Evolutionary conservation across 1,284 basidiomycete species (phyloP).

Genomic region (Sanghuangporus baumii): DNA sequence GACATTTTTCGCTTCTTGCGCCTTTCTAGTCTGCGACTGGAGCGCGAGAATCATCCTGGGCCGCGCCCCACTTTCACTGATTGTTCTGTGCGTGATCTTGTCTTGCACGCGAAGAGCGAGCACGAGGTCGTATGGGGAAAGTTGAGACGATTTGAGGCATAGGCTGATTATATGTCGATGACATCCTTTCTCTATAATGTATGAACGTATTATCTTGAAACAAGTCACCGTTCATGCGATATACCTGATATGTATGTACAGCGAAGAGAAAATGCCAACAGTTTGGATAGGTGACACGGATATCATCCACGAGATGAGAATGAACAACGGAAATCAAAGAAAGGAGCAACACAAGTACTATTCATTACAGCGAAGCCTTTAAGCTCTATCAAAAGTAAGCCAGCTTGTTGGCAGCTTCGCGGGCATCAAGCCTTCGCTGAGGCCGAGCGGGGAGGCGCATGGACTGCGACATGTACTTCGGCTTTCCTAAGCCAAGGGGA

Average conservation of each 20-base stretch:
- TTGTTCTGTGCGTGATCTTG: slow-evolving; percentile 9
- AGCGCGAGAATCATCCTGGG: slow-evolving; percentile 6
- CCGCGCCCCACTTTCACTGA: slow-evolving; percentile 8
- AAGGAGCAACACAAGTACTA: not conserved
- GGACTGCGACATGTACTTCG: slow-evolving; percentile 59
- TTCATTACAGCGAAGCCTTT: not conserved
- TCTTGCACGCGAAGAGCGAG: slow-evolving; percentile 8
- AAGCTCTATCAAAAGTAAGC: slow-evolving; percentile 64
- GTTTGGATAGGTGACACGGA: not conserved
- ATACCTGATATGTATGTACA: not conserved
- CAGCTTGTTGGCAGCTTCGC: slow-evolving; percentile 81
- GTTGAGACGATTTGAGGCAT: not conserved
- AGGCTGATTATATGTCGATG: not conserved
- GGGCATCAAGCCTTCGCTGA: slow-evolving; percentile 64
- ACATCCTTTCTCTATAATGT: not conserved
- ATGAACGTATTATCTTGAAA: not conserved
- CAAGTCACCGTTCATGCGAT: not conserved
- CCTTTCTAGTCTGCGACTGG: slow-evolving; percentile 1
- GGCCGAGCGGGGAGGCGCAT: slow-evolving; percentile 53
- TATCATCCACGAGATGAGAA: no score
- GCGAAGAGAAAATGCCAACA: not conserved
- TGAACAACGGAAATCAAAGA: no score
- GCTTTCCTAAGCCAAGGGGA: slow-evolving; percentile 54
- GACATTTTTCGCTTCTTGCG: not conserved
- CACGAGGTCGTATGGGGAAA: slow-evolving; percentile 9